Conservation (phyloP, 257 asterid genomes). For the Ilex aquifolium region DNA sequence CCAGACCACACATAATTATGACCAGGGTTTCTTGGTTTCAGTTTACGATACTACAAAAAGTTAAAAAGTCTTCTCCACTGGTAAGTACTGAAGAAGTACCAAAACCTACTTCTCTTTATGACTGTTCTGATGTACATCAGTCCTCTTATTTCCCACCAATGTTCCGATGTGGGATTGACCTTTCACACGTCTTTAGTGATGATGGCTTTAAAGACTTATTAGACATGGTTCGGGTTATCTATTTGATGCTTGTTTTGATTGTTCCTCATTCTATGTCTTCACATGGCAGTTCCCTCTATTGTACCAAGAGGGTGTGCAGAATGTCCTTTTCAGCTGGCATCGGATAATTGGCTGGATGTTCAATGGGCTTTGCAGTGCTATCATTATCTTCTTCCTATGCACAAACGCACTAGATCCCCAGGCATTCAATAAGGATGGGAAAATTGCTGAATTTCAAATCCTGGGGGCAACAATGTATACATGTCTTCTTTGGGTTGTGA, state of each 20-base stretch:
- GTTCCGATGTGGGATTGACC: too few relatives aligned
- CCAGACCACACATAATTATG: too few relatives aligned
- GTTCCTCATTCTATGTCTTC: constrained; percentile 9
- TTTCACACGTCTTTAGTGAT: too few relatives aligned
- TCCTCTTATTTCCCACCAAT: too few relatives aligned
- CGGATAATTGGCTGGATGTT: constrained; percentile 91
- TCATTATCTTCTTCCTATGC: constrained; percentile 79
- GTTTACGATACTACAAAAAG: too few relatives aligned
- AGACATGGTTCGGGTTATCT: neutral
- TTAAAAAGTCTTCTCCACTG: too few relatives aligned
- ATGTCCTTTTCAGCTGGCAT: constrained; percentile 89
- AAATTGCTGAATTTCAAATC: constrained; percentile 43
- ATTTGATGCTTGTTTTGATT: neutral
- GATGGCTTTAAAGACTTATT: neutral
- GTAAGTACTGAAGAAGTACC: too few relatives aligned
- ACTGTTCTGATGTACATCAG: too few relatives aligned
- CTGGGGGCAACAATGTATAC: constrained; percentile 89
- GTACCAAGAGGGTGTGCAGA: constrained; percentile 96
- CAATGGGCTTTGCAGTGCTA: constrained; percentile 57
- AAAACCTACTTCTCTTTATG: too few relatives aligned
- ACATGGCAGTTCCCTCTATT: constrained; percentile 72
- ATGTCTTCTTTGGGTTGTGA: constrained; percentile 82
- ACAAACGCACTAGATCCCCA: constrained; percentile 50
- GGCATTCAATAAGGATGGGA: constrained; percentile 58
- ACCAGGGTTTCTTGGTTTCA: too few relatives aligned